A percentile compares a stretch with the other conserved stretches of the same genome.
phyloP scores from a whole-genome alignment of 1,284 basidiomycete genomes.

The Prillingera fragicola region DNA sequence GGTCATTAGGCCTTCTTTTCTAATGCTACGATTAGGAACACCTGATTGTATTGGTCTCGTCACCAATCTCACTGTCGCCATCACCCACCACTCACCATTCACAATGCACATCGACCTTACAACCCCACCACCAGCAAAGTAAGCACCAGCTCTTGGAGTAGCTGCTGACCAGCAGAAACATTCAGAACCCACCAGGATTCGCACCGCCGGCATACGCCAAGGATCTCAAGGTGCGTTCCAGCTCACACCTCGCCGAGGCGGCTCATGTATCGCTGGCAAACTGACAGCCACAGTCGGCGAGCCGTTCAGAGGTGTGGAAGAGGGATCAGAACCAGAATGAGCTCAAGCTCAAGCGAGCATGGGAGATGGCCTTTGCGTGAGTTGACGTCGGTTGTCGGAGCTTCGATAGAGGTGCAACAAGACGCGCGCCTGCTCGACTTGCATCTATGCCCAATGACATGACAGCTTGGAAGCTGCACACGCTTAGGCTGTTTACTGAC shows the following conservation, averaged over 20 bases:
- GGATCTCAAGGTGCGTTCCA: slow-evolving; percentile 10
- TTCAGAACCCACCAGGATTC: slow-evolving; percentile 12
- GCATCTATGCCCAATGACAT: too few relatives aligned
- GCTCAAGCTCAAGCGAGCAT: slow-evolving; percentile 73
- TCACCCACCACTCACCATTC: too few relatives aligned
- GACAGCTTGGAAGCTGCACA: too few relatives aligned
- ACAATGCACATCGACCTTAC: slow-evolving; percentile 9
- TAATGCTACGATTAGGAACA: too few relatives aligned
- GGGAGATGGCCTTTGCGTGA: slow-evolving; percentile 70
- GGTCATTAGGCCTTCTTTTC: too few relatives aligned
- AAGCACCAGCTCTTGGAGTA: neutral
- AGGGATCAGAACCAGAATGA: slow-evolving; percentile 30
- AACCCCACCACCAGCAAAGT: slow-evolving; percentile 1
- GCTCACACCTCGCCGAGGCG: neutral
- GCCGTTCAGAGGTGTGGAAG: neutral
- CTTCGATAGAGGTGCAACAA: too few relatives aligned
- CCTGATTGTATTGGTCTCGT: too few relatives aligned
- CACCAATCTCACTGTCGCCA: too few relatives aligned
- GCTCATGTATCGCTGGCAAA: neutral
- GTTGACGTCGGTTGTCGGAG: too few relatives aligned
- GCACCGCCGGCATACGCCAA: slow-evolving; percentile 2
- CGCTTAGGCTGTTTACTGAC: too few relatives aligned
- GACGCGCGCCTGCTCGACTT: too few relatives aligned
- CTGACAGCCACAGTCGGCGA: slow-evolving; percentile 1
- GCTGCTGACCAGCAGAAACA: neutral